Evolutionary conservation across 108 stramenopile genomes (phyloP).

Genomic region (Mediolabrus comicus): DNA sequence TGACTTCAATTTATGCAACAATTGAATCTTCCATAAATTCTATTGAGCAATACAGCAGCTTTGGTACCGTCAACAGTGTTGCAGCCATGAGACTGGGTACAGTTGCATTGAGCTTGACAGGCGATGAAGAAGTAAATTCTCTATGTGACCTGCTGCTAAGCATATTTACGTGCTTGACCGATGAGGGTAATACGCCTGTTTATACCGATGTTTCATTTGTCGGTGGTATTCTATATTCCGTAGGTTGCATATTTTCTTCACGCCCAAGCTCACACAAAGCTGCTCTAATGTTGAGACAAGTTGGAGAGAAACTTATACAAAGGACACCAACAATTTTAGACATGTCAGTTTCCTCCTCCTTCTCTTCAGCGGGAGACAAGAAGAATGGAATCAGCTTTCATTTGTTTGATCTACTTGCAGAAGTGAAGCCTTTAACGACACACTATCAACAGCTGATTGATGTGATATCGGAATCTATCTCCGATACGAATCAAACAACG

Average conservation of each 20-base stretch:
- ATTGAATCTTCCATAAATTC: constrained; percentile 6
- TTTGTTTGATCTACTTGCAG: constrained; percentile 21
- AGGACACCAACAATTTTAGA: not conserved
- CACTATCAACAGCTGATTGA: constrained; percentile 1
- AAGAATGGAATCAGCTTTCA: not conserved
- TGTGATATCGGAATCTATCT: constrained; percentile 18
- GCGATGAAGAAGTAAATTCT: constrained; percentile 6
- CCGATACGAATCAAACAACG: not conserved
- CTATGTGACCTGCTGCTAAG: constrained; percentile 11
- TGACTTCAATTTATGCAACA: constrained; percentile 20
- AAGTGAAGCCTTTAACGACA: not conserved
- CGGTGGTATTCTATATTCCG: constrained; percentile 28
- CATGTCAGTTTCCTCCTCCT: not conserved
- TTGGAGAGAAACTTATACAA: not conserved
- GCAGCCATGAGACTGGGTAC: constrained; percentile 23
- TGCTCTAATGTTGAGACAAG: not conserved
- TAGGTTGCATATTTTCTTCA: not conserved
- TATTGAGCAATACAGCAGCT: constrained; percentile 4
- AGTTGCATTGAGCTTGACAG: constrained; percentile 18
- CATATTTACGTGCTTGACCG: constrained; percentile 5
- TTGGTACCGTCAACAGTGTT: constrained; percentile 9
- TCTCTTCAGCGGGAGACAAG: too few species aligned
- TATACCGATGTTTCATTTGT: constrained; percentile 1
- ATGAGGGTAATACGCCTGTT: not conserved
- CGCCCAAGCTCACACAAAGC: not conserved